Evolutionary conservation across 73 alveolate genomes (phyloP), one percentile per base, ranked within the genome.

Genomic region (Effrenium voratum): DNA sequence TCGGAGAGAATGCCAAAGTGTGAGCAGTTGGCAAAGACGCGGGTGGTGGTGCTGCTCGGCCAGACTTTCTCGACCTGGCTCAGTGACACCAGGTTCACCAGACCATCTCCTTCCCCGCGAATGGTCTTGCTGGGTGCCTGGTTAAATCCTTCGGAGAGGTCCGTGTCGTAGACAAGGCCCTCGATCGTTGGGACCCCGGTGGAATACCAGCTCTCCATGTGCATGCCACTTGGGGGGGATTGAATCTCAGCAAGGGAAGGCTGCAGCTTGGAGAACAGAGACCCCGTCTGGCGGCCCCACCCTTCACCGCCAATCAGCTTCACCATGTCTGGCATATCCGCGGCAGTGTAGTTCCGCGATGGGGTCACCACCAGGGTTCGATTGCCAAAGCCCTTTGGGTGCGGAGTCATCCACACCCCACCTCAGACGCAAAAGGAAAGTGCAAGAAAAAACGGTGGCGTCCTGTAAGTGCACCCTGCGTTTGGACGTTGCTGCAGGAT

Each of bases 351-450:
- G 80, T 85, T 85, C 55, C 94, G 94, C 46, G 82, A 59, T 2
- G 94, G 94, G 38, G 94, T 85, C 82, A 40, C 81, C 32, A 85
- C 94, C n/a, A 85, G 41, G 36, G 80, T 47, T 49, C 41, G 38
- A 55, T 36, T 32, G 82, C 94, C 94, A 44, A 57, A 85, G 34
- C 82, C 94, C 24, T 59, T 41, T 57, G 94, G 94, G 32, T 85
- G 94, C 2, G 94, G 94, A 32, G 63, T 57, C 50, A 85, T 85
- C 94, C 68, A 45, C 82, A 85, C 94, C 32, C 94, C 94, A n/a
- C 94, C 94, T 85, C 3, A 32, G 77, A 66, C n/a, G n/a, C n/a
- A n/a, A n/a, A n/a, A n/a, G n/a, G n/a, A n/a, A n/a, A n/a, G n/a
- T n/a, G n/a, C n/a, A n/a, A n/a, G n/a, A n/a, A n/a, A n/a, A n/a